These are phyloP conservation scores for Globisporangium canariense DNA, from an alignment of 352 stramenopile species.

Conservation along the genomic window DNA sequence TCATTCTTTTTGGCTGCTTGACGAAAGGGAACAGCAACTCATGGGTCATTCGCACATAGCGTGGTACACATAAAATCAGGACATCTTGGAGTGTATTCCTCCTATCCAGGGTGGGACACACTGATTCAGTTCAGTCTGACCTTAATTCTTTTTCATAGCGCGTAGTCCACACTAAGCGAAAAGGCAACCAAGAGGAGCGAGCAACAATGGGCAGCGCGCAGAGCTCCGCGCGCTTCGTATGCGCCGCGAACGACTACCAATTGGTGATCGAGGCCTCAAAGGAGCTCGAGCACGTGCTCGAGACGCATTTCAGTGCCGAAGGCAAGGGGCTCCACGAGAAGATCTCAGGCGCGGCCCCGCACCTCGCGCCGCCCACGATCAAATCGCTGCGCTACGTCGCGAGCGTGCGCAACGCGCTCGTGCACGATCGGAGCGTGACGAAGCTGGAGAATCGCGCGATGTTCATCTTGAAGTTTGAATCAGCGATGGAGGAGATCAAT, in stretches of 20 bases:
- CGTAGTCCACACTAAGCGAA: neutral
- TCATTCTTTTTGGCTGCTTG: neutral
- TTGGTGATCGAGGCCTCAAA: constrained; percentile 81
- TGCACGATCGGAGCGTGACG: constrained; percentile 68
- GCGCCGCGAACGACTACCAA: constrained; percentile 75
- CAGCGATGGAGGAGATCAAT: constrained; percentile 56
- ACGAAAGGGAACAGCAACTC: neutral
- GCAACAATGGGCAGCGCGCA: constrained; percentile 1
- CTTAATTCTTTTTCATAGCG: neutral
- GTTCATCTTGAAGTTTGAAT: constrained; percentile 68
- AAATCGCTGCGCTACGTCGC: constrained; percentile 75
- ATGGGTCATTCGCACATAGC: neutral
- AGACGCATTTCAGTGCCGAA: constrained; percentile 56
- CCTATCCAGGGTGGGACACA: too few relatives aligned
- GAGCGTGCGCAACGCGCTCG: constrained; percentile 77
- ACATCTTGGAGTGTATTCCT: too few relatives aligned
- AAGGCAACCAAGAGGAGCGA: neutral
- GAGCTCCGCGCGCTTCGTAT: constrained; percentile 18
- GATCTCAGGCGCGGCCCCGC: constrained; percentile 39
- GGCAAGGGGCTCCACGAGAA: constrained; percentile 77
- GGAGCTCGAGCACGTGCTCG: constrained; percentile 70
- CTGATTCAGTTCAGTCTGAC: too few relatives aligned
- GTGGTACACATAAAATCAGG: neutral
- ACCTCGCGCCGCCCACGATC: constrained; percentile 47
- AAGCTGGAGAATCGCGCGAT: constrained; percentile 47